These are phyloP conservation scores for Stevia rebaudiana DNA, from an alignment of 140 eudicot species.

Conservation along the genomic window DNA sequence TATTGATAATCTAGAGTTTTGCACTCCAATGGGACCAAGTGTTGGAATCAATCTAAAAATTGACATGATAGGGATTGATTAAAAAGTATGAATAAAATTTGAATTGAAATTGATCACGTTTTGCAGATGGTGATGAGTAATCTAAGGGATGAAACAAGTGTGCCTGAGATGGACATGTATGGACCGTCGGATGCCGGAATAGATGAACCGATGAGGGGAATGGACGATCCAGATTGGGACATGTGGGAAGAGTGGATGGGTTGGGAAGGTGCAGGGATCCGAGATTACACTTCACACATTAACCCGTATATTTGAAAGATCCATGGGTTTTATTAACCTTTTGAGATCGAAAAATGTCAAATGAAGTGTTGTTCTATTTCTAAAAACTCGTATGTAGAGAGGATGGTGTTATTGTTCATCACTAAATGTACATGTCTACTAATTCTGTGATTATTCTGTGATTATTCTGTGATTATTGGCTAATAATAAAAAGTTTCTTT, in stretches of 20 bases:
- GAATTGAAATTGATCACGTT: background rate
- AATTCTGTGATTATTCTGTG: too few species aligned
- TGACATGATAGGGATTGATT: background rate
- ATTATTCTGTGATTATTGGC: too few species aligned
- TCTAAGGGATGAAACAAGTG: slow-evolving; percentile 29
- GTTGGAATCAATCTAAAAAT: background rate
- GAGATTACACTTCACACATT: slow-evolving; percentile 65
- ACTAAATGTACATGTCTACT: too few species aligned
- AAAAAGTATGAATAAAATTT: background rate
- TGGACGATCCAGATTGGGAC: slow-evolving; percentile 66
- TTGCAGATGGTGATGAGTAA: slow-evolving; percentile 63
- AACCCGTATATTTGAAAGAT: slow-evolving; percentile 59
- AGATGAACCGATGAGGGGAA: slow-evolving; percentile 46
- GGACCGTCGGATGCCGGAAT: slow-evolving; percentile 31
- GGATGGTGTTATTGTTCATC: slow-evolving; percentile 19
- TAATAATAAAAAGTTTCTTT: too few species aligned
- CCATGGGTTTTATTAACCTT: background rate
- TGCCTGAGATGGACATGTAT: slow-evolving; percentile 21
- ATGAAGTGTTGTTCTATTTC: slow-evolving; percentile 12
- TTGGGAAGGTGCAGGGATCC: slow-evolving; percentile 89
- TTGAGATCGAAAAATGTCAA: slow-evolving; percentile 10
- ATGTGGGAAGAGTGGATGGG: slow-evolving; percentile 96
- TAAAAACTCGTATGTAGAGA: slow-evolving; percentile 14
- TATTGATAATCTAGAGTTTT: too few species aligned
- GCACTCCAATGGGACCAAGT: too few species aligned